A percentile compares a stretch with the other conserved stretches of the same genome.
Conservation (phyloP, 2,329 filamentous ascomycete species). For the Diaporthe sp. region DNA sequence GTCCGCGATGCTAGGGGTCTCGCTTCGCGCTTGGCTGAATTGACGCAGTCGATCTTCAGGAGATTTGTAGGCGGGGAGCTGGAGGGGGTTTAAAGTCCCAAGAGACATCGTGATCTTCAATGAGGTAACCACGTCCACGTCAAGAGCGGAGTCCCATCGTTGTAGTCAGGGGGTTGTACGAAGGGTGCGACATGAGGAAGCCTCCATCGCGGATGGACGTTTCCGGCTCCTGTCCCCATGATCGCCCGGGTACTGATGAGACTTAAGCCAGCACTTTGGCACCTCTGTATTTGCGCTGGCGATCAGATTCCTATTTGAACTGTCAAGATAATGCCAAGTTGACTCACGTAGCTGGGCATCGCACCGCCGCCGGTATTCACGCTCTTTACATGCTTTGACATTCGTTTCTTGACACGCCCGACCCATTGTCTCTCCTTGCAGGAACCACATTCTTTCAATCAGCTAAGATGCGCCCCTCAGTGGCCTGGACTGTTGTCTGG, state of each 20-base stretch:
- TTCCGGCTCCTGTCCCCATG: neutral
- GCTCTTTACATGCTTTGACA: constrained; percentile 31
- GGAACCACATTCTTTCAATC: neutral
- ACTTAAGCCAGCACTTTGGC: constrained; percentile 2
- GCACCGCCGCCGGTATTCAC: neutral
- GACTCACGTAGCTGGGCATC: constrained; percentile 1
- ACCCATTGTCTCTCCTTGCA: constrained; percentile 16
- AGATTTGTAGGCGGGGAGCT: neutral
- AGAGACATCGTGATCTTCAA: constrained; percentile 28
- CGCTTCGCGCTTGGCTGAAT: neutral
- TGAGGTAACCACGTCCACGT: neutral
- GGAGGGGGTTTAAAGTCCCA: neutral
- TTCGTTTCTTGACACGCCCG: constrained; percentile 13
- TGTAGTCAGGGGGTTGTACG: constrained; percentile 9
- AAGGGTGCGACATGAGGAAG: constrained; percentile 1
- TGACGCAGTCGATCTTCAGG: neutral
- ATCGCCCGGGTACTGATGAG: neutral
- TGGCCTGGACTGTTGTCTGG: constrained; percentile 9
- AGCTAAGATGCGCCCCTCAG: neutral
- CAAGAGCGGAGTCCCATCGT: constrained; percentile 1
- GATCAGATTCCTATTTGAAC: constrained; percentile 25
- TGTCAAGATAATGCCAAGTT: constrained; percentile 22
- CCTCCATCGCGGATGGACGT: neutral
- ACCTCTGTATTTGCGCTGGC: neutral
- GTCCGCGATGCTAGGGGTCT: neutral